Evolutionary conservation across 176 grass and related monocot species (phyloP).

Genomic region (Oropetium thomaeum): DNA sequence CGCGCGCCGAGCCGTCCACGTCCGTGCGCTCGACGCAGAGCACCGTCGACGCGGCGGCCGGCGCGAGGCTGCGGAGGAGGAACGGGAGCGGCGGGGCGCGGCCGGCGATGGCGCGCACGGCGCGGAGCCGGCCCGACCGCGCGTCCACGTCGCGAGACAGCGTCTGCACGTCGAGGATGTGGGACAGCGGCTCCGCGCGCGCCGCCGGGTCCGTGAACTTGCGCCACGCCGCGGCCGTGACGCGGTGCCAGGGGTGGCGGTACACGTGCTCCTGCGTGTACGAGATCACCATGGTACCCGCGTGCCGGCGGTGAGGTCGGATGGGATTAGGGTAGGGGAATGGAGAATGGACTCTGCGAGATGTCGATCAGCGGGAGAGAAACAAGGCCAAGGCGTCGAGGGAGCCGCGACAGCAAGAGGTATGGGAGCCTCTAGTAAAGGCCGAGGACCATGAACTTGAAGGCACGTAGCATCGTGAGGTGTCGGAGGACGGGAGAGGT

Average conservation of each 20-base stretch:
- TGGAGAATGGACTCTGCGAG: no score
- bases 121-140: constrained; percentile 25
- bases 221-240: constrained; percentile 70
- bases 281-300: constrained; percentile 43
- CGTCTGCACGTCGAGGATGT: constrained; percentile 69
- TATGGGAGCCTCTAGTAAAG: no score
- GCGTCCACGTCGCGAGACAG: constrained; percentile 43
- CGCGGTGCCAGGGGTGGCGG: constrained; percentile 73
- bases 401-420: background rate
- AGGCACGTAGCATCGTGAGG: background rate
- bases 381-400: background rate
- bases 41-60: constrained; percentile 20
- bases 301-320: no score
- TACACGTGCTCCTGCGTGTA: constrained; percentile 85
- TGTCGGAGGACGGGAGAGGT: background rate
- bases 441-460: no score
- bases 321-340: no score
- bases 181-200: constrained; percentile 16
- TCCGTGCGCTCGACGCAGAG: constrained; percentile 63
- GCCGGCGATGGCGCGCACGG: constrained; percentile 51
- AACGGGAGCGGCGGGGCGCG: constrained; percentile 52
- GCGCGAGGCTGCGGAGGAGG: constrained; percentile 36
- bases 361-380: background rate
- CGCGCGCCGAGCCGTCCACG: constrained; percentile 45
- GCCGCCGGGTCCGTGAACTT: constrained; percentile 69